These are phyloP conservation scores for Penicillium arizonense DNA, from an alignment of 495 filamentous ascomycete genomes.

Conservation along the genomic window DNA sequence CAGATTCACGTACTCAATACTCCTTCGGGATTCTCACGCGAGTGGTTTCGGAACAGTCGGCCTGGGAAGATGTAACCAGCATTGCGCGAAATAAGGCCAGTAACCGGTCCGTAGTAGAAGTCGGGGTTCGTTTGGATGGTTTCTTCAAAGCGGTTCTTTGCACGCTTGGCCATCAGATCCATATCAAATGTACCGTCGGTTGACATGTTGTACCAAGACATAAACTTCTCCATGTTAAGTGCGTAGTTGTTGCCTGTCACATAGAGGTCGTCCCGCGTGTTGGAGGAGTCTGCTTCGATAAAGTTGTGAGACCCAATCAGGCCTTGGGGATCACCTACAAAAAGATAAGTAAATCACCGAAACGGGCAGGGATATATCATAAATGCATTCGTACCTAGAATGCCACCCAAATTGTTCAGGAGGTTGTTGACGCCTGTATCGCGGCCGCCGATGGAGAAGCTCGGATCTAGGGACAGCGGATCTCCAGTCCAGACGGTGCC, in stretches of 20 bases:
- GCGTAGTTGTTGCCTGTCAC: constrained; percentile 40
- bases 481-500: constrained; percentile 52
- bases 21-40: constrained; percentile 44
- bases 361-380: background rate
- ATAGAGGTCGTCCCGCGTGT: constrained; percentile 53
- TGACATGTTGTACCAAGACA: constrained; percentile 37
- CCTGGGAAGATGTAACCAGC: constrained; percentile 46
- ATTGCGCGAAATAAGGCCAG: constrained; percentile 44
- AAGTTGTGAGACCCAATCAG: constrained; percentile 55
- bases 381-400: constrained; percentile 19
- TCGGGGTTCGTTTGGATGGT: constrained; percentile 50
- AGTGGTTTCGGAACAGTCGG: constrained; percentile 48
- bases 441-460: constrained; percentile 39
- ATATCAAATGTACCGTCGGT: constrained; percentile 35
- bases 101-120: constrained; percentile 53
- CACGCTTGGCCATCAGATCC: constrained; percentile 35
- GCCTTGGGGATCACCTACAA: constrained; percentile 37
- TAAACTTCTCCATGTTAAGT: constrained; percentile 44
- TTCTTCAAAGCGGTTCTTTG: constrained; percentile 41
- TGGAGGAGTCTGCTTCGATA: constrained; percentile 55
- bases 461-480: constrained; percentile 35
- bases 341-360: background rate
- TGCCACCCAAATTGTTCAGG: constrained; percentile 25
- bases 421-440: constrained; percentile 31
- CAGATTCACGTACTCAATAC: constrained; percentile 28